Base-by-base conservation (phyloP, 2,329 filamentous ascomycete genomes). In the Gnomoniopsis sp. region DNA sequence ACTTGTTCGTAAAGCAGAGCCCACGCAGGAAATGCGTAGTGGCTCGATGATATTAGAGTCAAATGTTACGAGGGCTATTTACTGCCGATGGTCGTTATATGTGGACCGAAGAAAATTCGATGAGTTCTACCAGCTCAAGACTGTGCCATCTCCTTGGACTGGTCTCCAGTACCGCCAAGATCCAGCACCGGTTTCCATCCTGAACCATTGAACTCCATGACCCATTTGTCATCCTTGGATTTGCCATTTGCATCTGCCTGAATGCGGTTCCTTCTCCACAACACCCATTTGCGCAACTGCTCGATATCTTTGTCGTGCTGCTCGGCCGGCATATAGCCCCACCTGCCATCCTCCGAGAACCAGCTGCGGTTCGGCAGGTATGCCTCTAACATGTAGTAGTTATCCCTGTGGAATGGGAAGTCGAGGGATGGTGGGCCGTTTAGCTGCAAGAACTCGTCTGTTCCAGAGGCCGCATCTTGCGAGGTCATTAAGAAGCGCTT, bases 351-450 rank as follows among this genome's bases (percentile, higher is more conserved):
- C 10, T 77, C 71, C 17, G 72, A 72, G 50, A 70, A 75, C 83
- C 83, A 86, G 49, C 75, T 77, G 22, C 84, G 74, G 61, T 81
- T 81, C 0, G 84, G 84, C 50, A 86, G 65, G 63, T 82, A 86
- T 1, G 79, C 79, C 66, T 85, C 75, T 30, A 86, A 73, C 72
- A 81, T 77, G 65, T 86, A 83, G 65, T 86, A 86, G 49, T 80
- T 78, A 59, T 86, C 84, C 22, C 84, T 71, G 53, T 80, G 75
- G 57, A 75, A 84, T 0, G 82, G 82, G 12, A 83, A 77, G 54
- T 84, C 80, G 12, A 79, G 65, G 0, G 77, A 79, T 0, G 75
- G 74, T 3, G 81, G 82, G 0, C 83, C 83, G 22, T 72, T 74
- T 17, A 78, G 72, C 21, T 75, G 71, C 14, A 86, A 67, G 57